Evolutionary conservation across 441 rosid species (phyloP), one percentile per base, ranked within the genome.

Genomic region (Populus hybrid): DNA sequence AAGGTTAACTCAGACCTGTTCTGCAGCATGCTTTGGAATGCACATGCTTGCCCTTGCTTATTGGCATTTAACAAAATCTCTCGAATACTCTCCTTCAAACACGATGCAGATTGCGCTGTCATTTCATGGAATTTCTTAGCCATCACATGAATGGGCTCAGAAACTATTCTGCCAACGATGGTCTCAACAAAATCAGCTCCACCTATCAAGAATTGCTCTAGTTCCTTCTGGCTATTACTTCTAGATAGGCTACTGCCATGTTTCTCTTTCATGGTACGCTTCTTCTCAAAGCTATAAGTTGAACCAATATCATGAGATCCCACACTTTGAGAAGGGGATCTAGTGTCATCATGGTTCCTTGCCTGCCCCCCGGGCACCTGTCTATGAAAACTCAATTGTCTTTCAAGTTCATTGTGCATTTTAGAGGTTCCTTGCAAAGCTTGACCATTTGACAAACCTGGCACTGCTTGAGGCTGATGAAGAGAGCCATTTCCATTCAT

Each of bases 51-150:
- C 26, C 79, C 87, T 79, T 82, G 89, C 91, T 89, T 91, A 70
- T 88, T 91, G 42, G 83, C 83, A 80, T 88, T 88, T 81, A 88
- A 63, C 97, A 96, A 88, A 79, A 93, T 80, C 82, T 90, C 91
- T 32, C 85, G 83, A 72, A 93, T 90, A 78, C 88, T 87, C 77
- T 96, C 98, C 86, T 93, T 96, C 21, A 93, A 72, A 69, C 86
- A 81, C 30, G 86, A 78, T 67, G 88, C 73, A 70, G 91, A 91
- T 72, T 92, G 90, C 73, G 83, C 88, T 28, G 91, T 87, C 97
- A 93, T 94, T 82, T 93, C 98, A 73, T 86, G 86, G 82, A 94
- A 90, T 82, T 86, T 93, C 89, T 89, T 84, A 70, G 98, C 91
- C 94, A 91, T 91, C 68, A 86, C 88, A 82, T 85, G 88, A 77